Percentiles rank a stretch among this genome's conserved stretches.
Conservation (phyloP, 2,329 filamentous ascomycete species). For the Daldinia sp. region DNA sequence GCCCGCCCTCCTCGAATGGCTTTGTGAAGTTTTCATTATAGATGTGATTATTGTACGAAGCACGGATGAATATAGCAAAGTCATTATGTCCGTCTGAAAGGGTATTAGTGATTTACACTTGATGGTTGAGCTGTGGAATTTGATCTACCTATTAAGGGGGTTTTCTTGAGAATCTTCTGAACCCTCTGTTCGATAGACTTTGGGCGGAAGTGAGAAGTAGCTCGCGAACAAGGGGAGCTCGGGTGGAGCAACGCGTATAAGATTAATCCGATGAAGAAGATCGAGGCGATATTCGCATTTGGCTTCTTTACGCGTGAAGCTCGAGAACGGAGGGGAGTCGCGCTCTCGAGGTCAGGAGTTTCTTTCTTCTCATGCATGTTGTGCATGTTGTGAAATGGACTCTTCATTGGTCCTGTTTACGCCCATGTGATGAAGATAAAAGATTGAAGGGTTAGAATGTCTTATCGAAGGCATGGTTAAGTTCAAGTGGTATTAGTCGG, state of each 20-base stretch:
- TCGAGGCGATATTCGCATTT: background rate
- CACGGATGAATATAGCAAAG: slow-evolving; percentile 76
- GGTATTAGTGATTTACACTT: slow-evolving; percentile 27
- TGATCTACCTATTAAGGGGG: slow-evolving; percentile 59
- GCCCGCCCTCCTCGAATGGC: slow-evolving; percentile 74
- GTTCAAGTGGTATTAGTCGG: too few species aligned
- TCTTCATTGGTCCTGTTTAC: background rate
- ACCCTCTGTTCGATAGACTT: slow-evolving; percentile 56
- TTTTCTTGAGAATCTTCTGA: slow-evolving; percentile 54
- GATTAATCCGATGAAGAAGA: background rate
- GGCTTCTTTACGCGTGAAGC: background rate
- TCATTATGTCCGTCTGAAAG: slow-evolving; percentile 86
- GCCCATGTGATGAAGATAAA: background rate
- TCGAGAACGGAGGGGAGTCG: background rate
- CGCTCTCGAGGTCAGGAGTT: background rate
- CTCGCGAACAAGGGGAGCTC: background rate
- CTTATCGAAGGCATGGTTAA: background rate
- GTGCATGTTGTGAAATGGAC: background rate
- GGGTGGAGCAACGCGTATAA: background rate
- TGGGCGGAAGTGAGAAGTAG: slow-evolving; percentile 38
- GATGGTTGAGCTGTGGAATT: background rate
- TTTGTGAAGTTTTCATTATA: slow-evolving; percentile 76
- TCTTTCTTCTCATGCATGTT: background rate
- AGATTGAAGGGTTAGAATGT: background rate
- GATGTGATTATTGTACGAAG: slow-evolving; percentile 77